Percentiles rank a stretch among this genome's conserved stretches.
phyloP scores from a whole-genome alignment of 2,329 filamentous ascomycete genomes.

The Aureobasidium leucospermi region DNA sequence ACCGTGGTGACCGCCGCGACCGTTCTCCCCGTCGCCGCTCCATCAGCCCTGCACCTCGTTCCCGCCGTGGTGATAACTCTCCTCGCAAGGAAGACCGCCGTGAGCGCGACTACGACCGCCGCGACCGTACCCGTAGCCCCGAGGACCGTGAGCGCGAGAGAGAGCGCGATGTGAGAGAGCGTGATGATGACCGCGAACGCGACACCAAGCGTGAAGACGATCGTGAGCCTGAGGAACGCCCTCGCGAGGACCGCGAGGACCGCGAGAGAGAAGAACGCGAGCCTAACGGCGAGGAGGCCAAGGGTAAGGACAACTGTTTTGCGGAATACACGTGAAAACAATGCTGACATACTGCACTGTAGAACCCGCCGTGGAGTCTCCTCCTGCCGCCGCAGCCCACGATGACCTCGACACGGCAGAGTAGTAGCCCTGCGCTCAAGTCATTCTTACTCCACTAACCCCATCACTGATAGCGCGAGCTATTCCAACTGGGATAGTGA shows the following conservation, averaged over 20 bases:
- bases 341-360: constrained; percentile 22
- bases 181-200: constrained; percentile 55
- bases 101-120: constrained; percentile 62
- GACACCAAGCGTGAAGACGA: constrained; percentile 56
- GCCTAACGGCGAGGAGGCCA: constrained; percentile 75
- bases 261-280: constrained; percentile 40
- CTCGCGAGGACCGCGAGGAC: constrained; percentile 27
- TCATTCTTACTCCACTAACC: constrained; percentile 1
- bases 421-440: constrained; percentile 31
- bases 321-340: constrained; percentile 16
- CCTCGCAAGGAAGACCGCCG: constrained; percentile 58
- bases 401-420: constrained; percentile 97
- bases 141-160: constrained; percentile 65
- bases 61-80: constrained; percentile 62
- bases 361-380: constrained; percentile 59
- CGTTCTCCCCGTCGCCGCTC: constrained; percentile 59
- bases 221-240: constrained; percentile 51
- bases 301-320: constrained; percentile 52
- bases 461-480: not conserved
- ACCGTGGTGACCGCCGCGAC: constrained; percentile 33
- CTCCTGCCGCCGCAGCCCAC: constrained; percentile 61
- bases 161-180: constrained; percentile 41
- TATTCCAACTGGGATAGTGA: constrained; percentile 2
- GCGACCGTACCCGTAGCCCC: constrained; percentile 63
- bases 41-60: constrained; percentile 62